Conservation (phyloP, 371 early-diverging fungal species). For the Mucor indicus region DNA sequence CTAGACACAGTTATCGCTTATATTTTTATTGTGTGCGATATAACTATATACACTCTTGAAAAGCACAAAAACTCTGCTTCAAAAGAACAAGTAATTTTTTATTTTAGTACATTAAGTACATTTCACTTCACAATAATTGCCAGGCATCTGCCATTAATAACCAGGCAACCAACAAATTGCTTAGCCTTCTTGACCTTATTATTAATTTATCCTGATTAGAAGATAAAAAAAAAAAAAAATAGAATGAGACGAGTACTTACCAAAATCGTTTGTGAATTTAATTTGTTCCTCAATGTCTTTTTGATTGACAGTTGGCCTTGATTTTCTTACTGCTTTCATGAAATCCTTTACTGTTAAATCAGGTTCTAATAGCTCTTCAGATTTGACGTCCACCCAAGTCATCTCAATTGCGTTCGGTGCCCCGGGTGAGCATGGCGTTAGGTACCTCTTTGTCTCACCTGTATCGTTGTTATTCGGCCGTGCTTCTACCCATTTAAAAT, state of each 20-base stretch:
- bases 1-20: no score
- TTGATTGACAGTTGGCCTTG: constrained; percentile 84
- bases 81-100: neutral
- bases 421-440: constrained; percentile 96
- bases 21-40: no score
- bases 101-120: no score
- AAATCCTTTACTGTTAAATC: constrained; percentile 84
- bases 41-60: no score
- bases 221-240: no score
- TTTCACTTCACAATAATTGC: no score
- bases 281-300: constrained; percentile 80
- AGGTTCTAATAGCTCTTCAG: constrained; percentile 91
- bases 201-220: no score
- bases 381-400: constrained; percentile 85
- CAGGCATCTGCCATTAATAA: no score
- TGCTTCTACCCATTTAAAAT: constrained; percentile 71
- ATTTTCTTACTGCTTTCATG: constrained; percentile 72
- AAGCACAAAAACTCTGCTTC: no score
- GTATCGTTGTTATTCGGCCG: constrained; percentile 67
- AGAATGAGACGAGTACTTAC: constrained; percentile 34
- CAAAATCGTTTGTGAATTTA: constrained; percentile 91
- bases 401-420: constrained; percentile 86
- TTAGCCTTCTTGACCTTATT: no score
- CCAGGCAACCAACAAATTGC: no score
- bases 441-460: constrained; percentile 43